Conservation (phyloP, 2,329 filamentous ascomycete genomes). For the Arthrobotrys entomopaga region DNA sequence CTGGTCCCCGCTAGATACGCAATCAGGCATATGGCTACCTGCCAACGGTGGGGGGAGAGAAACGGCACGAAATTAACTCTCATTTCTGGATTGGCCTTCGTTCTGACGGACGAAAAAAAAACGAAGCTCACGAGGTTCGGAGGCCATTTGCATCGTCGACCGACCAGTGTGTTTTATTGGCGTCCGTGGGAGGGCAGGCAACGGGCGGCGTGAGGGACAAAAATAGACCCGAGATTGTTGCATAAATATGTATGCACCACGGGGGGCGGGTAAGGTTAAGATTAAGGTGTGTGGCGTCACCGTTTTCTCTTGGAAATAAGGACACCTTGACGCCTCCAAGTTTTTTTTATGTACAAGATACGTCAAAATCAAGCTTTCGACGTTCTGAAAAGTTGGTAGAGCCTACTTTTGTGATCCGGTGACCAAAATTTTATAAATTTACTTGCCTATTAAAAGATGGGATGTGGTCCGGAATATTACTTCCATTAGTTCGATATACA, state of each 20-base stretch:
- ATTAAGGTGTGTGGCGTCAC: slow-evolving; percentile 45
- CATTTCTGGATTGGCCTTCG: slow-evolving; percentile 41
- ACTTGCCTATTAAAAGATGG: not conserved
- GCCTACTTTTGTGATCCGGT: not conserved
- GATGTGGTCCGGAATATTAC: too few species aligned
- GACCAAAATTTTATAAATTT: too few species aligned
- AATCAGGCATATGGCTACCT: slow-evolving; percentile 1
- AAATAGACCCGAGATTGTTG: slow-evolving; percentile 26
- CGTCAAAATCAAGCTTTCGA: slow-evolving; percentile 20
- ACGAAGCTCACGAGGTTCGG: not conserved
- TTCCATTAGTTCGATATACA: too few species aligned
- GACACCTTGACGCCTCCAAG: not conserved
- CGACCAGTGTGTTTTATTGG: too few species aligned
- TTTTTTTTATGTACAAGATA: slow-evolving; percentile 5
- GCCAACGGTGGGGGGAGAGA: slow-evolving; percentile 19
- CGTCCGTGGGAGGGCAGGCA: too few species aligned
- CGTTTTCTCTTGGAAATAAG: slow-evolving; percentile 45
- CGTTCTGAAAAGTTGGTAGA: slow-evolving; percentile 1
- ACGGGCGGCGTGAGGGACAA: not conserved
- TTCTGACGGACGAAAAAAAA: not conserved
- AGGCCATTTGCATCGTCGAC: too few species aligned
- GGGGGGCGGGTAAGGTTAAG: slow-evolving; percentile 17
- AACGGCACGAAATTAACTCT: slow-evolving; percentile 43
- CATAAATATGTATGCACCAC: not conserved
- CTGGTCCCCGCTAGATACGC: slow-evolving; percentile 10